These are phyloP conservation scores for Glomus cerebriforme DNA, from an alignment of 192 early-diverging fungal genomes.

Conservation along the genomic window DNA sequence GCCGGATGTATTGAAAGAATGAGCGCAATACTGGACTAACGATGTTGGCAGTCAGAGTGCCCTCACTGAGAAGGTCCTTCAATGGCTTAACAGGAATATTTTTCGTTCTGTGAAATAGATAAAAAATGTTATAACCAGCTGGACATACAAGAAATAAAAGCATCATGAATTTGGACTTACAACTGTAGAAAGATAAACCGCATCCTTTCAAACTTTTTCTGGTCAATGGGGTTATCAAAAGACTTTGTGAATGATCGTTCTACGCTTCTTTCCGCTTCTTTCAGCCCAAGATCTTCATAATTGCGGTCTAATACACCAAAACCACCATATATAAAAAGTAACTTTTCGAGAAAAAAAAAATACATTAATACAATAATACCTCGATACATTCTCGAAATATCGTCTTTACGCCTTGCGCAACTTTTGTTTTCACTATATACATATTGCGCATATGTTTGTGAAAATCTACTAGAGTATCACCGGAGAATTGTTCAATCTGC, in stretches of 20 bases:
- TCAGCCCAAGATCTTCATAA: conserved; percentile 18
- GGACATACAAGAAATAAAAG: not conserved
- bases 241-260: conserved; percentile 10
- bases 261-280: not conserved
- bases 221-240: conserved; percentile 8
- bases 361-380: too few species aligned
- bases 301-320: conserved; percentile 5
- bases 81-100: conserved; percentile 33
- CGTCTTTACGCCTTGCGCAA: too few species aligned
- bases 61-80: conserved; percentile 19
- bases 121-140: conserved; percentile 3
- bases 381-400: too few species aligned
- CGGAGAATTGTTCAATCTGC: too few species aligned
- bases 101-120: conserved; percentile 5
- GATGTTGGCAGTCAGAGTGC: conserved; percentile 20
- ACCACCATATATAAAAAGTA: not conserved
- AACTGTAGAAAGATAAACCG: conserved; percentile 19
- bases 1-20: conserved; percentile 27
- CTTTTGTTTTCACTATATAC: too few species aligned
- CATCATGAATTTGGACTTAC: conserved; percentile 1
- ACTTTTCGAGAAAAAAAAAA: too few species aligned
- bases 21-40: conserved; percentile 27
- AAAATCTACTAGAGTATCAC: too few species aligned
- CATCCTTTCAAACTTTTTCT: conserved; percentile 2
- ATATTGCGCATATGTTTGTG: too few species aligned